Evolutionary conservation across 148 eudicot species (phyloP), one percentile per base, ranked within the genome.

Genomic region (Tetragonia tetragonoides): DNA sequence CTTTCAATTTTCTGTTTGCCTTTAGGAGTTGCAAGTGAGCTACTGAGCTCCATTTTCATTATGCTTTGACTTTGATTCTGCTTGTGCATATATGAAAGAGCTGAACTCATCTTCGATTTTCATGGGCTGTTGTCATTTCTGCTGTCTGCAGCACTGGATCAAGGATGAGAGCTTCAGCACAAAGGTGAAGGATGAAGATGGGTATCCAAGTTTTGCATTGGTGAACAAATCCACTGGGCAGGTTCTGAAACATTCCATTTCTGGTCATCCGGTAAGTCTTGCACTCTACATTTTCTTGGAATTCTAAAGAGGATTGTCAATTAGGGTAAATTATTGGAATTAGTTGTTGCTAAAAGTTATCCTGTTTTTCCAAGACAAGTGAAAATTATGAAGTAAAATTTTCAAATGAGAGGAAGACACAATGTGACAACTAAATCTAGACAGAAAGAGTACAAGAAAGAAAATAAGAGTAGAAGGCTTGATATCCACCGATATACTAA

Each of bases 151-250:
- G 97, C 93, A 92, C 71, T 94, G 97, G 97, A 70, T 88, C 65
- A 92, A 89, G 75, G 98, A 94, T 79, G 97, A 94, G 89, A 92
- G 84, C 75, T 92, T 21, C 72, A 89, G 91, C 70, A 83, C 86
- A 2, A 86, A 76, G 80, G 98, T 92, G 79, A 94, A 90, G 87
- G 98, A 92, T 64, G 95, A 90, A 80, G 82, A 94, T 41, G 92
- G 93, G 7, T 84, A 83, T 67, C 98, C 95, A 16, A 75, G 92
- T 74, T 94, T 94, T 77, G 82, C 95, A 76, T 78, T 94, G 78
- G 85, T 94, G 44, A 94, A 92, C 73, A 90, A 90, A 82, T 85
- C 89, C 18, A 90, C 93, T 70, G 93, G 93, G 21, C 91, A 88
- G 86, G 97, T 92, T 73, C 44, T 94, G 51, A 94, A 92, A 80